Base-by-base conservation (phyloP, 1,284 basidiomycete species). In the Pulveroboletus sp. region DNA sequence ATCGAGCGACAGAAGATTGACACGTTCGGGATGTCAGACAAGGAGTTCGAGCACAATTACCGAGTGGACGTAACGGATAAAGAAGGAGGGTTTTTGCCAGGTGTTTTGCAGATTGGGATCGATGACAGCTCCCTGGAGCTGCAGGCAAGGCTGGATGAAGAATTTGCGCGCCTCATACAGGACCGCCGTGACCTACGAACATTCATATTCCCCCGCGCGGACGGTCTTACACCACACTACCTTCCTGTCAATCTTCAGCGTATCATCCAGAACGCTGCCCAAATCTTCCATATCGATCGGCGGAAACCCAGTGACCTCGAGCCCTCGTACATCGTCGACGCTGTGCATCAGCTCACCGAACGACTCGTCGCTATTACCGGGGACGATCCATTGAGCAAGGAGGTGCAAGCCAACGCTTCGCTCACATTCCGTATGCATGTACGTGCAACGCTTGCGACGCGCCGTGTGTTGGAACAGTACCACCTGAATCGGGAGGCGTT, bases 241-340 rank as follows among this genome's bases (percentile, higher is more conserved):
- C 83, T 97, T 21, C 95, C 95, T 3, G 94, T 96, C 75, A 98
- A 99, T 69, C 84, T 99, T 8, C 83, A 89, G 37, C 95, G 96
- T 57, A 94, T 98, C 64, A 86, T 98, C 42, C 93, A 98, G 67
- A 99, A 99, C 68, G 93, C 96, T 0, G 84, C 88, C 43, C 97
- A 99, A 67, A 95, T 98, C 70, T 99, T 99, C 86, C 93, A 95
- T 63, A 95, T 99, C 65, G 95, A 99, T 74, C 82, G 84, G 21
- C 85, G 96, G 58, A 94, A 97, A 66, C 91, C 95, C 0, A 93
- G 88, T 65, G 95, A 99, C 71, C 82, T 99, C 24, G 87, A 93
- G 48, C 97, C 97, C 0, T 78, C 80, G 0, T 92, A 96, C 63
- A 89, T 98, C 63, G 83, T 98, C 61, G 86, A 92, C 55, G 78